Conservation (phyloP, 1,284 basidiomycete species). For the Peniophora sp. region DNA sequence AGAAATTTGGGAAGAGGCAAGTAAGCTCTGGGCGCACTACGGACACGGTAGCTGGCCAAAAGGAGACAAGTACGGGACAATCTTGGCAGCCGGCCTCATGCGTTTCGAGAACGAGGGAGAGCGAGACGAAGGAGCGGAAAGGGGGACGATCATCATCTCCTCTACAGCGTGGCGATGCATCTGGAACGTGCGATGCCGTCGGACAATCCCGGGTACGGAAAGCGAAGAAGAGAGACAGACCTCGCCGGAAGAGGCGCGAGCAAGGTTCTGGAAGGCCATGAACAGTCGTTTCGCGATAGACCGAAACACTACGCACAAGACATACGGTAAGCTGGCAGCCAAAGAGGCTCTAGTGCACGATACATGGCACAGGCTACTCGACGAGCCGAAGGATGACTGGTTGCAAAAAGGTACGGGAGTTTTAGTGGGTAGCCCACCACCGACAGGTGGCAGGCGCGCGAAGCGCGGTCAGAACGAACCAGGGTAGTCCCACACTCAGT, state of each 20-base stretch:
- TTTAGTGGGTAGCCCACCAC: neutral
- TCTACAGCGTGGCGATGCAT: too few species aligned
- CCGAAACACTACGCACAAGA: neutral
- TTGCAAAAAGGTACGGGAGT: neutral
- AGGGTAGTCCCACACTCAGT: neutral
- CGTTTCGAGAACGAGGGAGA: too few species aligned
- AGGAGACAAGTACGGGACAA: too few species aligned
- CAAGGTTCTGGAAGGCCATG: neutral
- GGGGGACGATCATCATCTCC: too few species aligned
- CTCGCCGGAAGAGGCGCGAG: too few species aligned
- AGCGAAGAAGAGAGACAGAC: neutral
- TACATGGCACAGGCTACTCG: neutral
- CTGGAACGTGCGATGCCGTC: neutral
- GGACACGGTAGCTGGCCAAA: too few species aligned
- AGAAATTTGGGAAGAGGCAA: too few species aligned
- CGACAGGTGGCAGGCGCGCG: neutral
- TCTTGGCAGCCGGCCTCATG: too few species aligned
- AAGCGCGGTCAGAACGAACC: neutral
- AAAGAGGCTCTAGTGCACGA: neutral
- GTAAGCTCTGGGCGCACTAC: too few species aligned
- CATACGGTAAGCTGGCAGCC: neutral
- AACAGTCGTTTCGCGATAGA: neutral
- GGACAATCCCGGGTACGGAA: neutral
- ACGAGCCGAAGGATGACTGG: neutral
- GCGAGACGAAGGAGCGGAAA: too few species aligned